phyloP scores from a whole-genome alignment of 768 basidiomycete species.

The Phylloporus sp. region DNA sequence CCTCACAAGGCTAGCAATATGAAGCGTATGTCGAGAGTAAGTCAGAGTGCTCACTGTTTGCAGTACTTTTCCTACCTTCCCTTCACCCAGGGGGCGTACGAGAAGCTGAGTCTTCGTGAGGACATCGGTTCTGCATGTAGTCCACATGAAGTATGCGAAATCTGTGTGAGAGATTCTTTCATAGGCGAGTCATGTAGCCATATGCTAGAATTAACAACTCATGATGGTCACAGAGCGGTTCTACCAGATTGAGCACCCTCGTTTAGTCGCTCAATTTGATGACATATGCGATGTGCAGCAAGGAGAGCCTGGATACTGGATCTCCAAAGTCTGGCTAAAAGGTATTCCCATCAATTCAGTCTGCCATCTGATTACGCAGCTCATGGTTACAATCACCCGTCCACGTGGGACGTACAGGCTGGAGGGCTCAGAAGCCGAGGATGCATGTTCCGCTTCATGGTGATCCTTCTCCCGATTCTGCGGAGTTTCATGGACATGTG shows the following conservation, averaged over 20 bases:
- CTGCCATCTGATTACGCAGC: conserved; percentile 6
- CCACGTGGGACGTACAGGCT: conserved; percentile 47
- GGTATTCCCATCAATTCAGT: conserved; percentile 38
- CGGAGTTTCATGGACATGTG: conserved; percentile 56
- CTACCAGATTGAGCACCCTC: conserved; percentile 67
- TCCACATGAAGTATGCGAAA: conserved; percentile 52
- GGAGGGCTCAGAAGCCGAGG: conserved; percentile 66
- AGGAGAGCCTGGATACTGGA: conserved; percentile 54
- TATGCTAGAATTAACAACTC: background rate
- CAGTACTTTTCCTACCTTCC: background rate
- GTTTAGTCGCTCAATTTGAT: conserved; percentile 56
- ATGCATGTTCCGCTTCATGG: conserved; percentile 59
- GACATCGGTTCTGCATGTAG: conserved; percentile 48
- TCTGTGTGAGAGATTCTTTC: conserved; percentile 57
- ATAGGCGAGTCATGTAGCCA: conserved; percentile 39
- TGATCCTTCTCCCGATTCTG: conserved; percentile 67
- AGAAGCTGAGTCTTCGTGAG: conserved; percentile 33
- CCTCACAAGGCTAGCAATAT: conserved; percentile 57
- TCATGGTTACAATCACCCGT: conserved; percentile 7
- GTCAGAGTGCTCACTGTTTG: conserved; percentile 4
- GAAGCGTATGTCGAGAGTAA: conserved; percentile 64
- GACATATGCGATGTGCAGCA: conserved; percentile 41
- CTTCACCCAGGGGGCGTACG: conserved; percentile 20
- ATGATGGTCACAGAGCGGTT: conserved; percentile 48
- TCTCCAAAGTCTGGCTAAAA: conserved; percentile 78